Percentiles rank a stretch among this genome's conserved stretches.
These are phyloP conservation scores for Trichoderma asperelloides DNA, from an alignment of 495 filamentous ascomycete species.

Conservation along the genomic window DNA sequence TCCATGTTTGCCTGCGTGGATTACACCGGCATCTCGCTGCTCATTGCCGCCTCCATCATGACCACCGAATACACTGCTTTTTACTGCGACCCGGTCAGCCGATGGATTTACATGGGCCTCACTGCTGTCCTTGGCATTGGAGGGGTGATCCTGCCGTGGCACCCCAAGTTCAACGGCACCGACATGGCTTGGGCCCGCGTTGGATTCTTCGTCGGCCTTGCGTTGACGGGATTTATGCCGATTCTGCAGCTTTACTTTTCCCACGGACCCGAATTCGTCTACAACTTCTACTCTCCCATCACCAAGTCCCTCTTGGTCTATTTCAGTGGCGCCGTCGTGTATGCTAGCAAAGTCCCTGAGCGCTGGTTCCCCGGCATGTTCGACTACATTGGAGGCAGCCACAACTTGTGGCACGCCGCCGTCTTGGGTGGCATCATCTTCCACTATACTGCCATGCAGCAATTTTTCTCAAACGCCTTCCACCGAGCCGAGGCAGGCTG, in stretches of 20 bases:
- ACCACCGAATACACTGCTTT: constrained; percentile 98
- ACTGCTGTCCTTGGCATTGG: constrained; percentile 76
- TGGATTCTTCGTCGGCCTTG: constrained; percentile 81
- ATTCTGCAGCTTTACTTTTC: constrained; percentile 72
- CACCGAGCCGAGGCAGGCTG: constrained; percentile 50
- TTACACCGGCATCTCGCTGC: constrained; percentile 93
- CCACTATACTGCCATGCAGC: constrained; percentile 93
- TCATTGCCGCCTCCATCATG: constrained; percentile 95
- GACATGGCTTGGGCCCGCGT: constrained; percentile 92
- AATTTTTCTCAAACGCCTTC: constrained; percentile 86
- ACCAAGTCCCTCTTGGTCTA: constrained; percentile 80
- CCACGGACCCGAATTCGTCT: constrained; percentile 63
- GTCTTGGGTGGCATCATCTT: constrained; percentile 94
- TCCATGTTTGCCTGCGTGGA: constrained; percentile 97
- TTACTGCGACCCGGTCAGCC: constrained; percentile 86
- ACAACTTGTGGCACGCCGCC: constrained; percentile 97
- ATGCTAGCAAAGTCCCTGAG: constrained; percentile 92
- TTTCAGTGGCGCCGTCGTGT: constrained; percentile 71
- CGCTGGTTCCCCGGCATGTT: constrained; percentile 86
- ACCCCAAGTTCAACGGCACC: constrained; percentile 84
- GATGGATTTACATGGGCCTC: constrained; percentile 75
- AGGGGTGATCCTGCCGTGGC: constrained; percentile 91
- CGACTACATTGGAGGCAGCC: constrained; percentile 87
- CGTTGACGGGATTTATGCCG: constrained; percentile 84
- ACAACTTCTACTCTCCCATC: constrained; percentile 85